Base-by-base conservation (phyloP, 331 rosid genomes). In the Erythrophleum ivorense region DNA sequence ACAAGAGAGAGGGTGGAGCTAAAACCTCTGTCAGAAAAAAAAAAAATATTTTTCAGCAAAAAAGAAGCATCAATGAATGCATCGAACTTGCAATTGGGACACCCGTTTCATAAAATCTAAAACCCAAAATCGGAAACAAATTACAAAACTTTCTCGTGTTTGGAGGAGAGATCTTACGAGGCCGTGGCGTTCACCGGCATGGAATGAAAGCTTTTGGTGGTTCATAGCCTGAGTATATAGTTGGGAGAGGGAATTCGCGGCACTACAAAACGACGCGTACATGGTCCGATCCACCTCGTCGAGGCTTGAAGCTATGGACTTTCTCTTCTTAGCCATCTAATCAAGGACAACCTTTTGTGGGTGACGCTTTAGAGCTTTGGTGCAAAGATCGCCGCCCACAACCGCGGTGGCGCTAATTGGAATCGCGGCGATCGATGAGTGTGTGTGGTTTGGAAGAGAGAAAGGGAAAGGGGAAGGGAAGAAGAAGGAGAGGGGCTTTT, bases 211-310 rank as follows among this genome's bases (percentile, higher is more conserved):
- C 64, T 86, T 86, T 54, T 89, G 92, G 40, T 86, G 90, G 85
- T 82, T 86, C 81, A 84, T 78, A 53, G 92, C 86, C 31, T 86
- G 92, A 67, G 89, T 84, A 10, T 89, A 87, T 29, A 89, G 88
- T 1, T 82, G 92, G 0, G 92, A 89, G 33, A 89, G 88, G 14
- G 92, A 89, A 80, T 86, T 89, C 2, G 92, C 90, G n/a, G 92
- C 90, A 40, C 49, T 86, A 45, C 77, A 84, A 43, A 89, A 89
- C 4, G 92, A 86, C 0, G 92, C 46, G 64, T 86, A 84, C 83
- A 89, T 89, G 83, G 86, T 89, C 66, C 88, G 90, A 86, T 89
- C 92, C 63, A 89, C 88, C 84, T 89, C 92, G 46, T 89, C 92
- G 24, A 88, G 78, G 64, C 78, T 86, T 3, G 92, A 19, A 0